Conservation (phyloP, 2,329 filamentous ascomycete species). For the Pseudogymnoascus sp. region DNA sequence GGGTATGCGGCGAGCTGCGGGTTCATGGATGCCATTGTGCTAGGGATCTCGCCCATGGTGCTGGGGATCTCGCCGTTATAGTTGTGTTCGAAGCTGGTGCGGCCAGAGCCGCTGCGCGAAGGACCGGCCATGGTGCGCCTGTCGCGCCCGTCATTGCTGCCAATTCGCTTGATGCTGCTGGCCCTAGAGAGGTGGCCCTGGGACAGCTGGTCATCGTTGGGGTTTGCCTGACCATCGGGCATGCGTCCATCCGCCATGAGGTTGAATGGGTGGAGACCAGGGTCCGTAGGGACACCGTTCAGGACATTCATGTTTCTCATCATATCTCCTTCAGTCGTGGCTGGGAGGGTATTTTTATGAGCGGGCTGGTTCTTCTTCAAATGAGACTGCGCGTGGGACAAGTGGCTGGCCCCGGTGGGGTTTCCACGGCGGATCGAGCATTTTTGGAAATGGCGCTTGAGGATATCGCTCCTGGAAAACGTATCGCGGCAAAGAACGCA, state of each 20-base stretch:
- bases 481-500: slow-evolving; percentile 97
- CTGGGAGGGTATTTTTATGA: slow-evolving; percentile 44
- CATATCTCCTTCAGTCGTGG: slow-evolving; percentile 43
- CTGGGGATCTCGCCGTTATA: slow-evolving; percentile 50
- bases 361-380: slow-evolving; percentile 65
- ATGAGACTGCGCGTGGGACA: slow-evolving; percentile 86
- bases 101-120: slow-evolving; percentile 38
- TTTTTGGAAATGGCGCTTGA: slow-evolving; percentile 99
- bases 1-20: slow-evolving; percentile 53
- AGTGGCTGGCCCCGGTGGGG: slow-evolving; percentile 85
- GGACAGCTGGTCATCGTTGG: slow-evolving; percentile 54
- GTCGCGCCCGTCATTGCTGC: slow-evolving; percentile 47
- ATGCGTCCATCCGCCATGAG: slow-evolving; percentile 38
- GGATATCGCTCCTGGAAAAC: slow-evolving; percentile 93
- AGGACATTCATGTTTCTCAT: slow-evolving; percentile 53
- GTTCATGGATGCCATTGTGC: slow-evolving; percentile 39
- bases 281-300: slow-evolving; percentile 47
- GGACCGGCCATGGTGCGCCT: slow-evolving; percentile 47
- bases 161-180: slow-evolving; percentile 50
- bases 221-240: slow-evolving; percentile 27
- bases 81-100: slow-evolving; percentile 39
- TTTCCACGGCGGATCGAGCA: slow-evolving; percentile 95
- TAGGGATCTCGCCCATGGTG: slow-evolving; percentile 43
- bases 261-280: slow-evolving; percentile 49
- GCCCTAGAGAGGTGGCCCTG: slow-evolving; percentile 54